Evolutionary conservation across 2,329 filamentous ascomycete species (phyloP).

Genomic region (Pseudopyrenochaeta lycopersici): DNA sequence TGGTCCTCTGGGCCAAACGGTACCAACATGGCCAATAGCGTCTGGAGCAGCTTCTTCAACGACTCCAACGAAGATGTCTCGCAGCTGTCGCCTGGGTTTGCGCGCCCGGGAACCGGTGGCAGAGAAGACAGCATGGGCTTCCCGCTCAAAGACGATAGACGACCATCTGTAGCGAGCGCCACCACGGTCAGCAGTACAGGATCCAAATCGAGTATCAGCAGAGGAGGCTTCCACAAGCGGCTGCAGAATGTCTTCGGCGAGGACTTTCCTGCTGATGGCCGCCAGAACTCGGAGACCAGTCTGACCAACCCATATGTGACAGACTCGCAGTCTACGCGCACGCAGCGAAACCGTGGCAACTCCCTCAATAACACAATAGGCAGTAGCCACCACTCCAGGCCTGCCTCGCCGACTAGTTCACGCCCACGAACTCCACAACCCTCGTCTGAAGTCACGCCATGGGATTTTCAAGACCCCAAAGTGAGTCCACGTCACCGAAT

Average conservation of each 20-base stretch:
- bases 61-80: constrained; percentile 75
- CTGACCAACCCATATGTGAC: constrained; percentile 60
- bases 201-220: constrained; percentile 76
- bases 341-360: constrained; percentile 78
- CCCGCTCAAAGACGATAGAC: constrained; percentile 69
- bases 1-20: constrained; percentile 58
- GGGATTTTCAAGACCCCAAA: constrained; percentile 88
- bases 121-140: constrained; percentile 58
- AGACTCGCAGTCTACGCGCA: constrained; percentile 68
- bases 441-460: constrained; percentile 95
- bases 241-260: constrained; percentile 93
- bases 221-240: constrained; percentile 74
- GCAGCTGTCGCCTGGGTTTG: constrained; percentile 75
- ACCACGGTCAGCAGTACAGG: constrained; percentile 87
- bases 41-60: constrained; percentile 72
- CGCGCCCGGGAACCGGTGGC: constrained; percentile 64
- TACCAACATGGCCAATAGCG: constrained; percentile 53
- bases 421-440: constrained; percentile 85
- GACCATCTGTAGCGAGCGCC: constrained; percentile 88
- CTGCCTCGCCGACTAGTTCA: constrained; percentile 78
- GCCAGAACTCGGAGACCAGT: constrained; percentile 76
- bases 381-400: constrained; percentile 58
- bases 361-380: constrained; percentile 74
- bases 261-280: constrained; percentile 74
- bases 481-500: constrained; percentile 57